These are phyloP conservation scores for Globisporangium acanthophoron DNA, from an alignment of 352 stramenopile genomes.

Conservation along the genomic window DNA sequence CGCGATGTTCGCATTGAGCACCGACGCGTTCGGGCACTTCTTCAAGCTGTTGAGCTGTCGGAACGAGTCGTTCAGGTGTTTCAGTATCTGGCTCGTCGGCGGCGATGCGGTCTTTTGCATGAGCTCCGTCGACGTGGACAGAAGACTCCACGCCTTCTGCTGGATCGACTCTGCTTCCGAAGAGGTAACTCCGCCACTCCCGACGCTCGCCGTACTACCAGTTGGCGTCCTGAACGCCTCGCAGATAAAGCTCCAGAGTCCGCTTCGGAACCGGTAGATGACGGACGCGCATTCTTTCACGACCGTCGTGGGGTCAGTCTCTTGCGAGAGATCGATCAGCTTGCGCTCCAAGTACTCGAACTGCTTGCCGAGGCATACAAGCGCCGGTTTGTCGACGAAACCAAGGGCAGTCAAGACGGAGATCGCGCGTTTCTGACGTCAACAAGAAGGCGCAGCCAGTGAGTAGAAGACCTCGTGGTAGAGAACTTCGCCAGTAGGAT, in stretches of 20 bases:
- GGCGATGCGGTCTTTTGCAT: conserved; percentile 44
- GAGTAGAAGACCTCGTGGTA: background rate
- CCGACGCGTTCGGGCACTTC: conserved; percentile 57
- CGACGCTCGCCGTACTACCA: conserved; percentile 12
- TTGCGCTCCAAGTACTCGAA: conserved; percentile 57
- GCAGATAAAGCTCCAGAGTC: conserved; percentile 70
- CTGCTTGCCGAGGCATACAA: conserved; percentile 67
- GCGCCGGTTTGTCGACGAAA: conserved; percentile 54
- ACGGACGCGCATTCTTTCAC: conserved; percentile 51
- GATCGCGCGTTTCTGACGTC: conserved; percentile 48
- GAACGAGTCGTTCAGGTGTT: conserved; percentile 61
- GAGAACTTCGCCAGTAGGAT: background rate
- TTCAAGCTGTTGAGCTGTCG: conserved; percentile 57
- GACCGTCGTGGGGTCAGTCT: conserved; percentile 23
- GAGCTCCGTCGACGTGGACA: conserved; percentile 41
- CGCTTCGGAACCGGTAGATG: conserved; percentile 58
- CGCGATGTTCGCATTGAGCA: conserved; percentile 61
- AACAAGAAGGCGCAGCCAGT: background rate
- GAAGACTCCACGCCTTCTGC: conserved; percentile 47
- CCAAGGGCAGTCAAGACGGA: conserved; percentile 48
- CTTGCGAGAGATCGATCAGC: conserved; percentile 25
- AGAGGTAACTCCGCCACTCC: conserved; percentile 36
- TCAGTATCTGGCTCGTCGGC: conserved; percentile 31
- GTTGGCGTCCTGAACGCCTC: conserved; percentile 60
- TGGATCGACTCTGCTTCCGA: conserved; percentile 65